Conservation (phyloP, 192 early-diverging fungal genomes). For the Chytriomyces confervae region DNA sequence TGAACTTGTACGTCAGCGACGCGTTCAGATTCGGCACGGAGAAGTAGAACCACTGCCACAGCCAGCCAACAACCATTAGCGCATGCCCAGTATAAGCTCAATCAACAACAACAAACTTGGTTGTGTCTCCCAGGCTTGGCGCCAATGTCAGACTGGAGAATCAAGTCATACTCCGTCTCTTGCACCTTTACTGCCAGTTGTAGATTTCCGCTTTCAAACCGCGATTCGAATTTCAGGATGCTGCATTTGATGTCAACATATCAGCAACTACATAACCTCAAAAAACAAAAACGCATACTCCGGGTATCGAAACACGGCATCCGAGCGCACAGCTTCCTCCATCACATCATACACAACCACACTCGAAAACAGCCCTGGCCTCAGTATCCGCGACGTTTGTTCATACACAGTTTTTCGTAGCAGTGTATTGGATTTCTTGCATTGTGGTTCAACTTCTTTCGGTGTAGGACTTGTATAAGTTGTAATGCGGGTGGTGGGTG, state of each 20-base stretch:
- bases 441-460: slow-evolving; percentile 34
- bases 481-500: not conserved
- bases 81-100: slow-evolving; percentile 3
- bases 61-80: not conserved
- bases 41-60: slow-evolving; percentile 62
- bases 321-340: slow-evolving; percentile 40
- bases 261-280: not conserved
- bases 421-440: slow-evolving; percentile 25
- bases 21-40: slow-evolving; percentile 45
- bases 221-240: slow-evolving; percentile 55
- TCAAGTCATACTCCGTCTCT: slow-evolving; percentile 54
- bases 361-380: slow-evolving; percentile 33
- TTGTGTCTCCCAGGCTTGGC: slow-evolving; percentile 57
- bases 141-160: slow-evolving; percentile 60
- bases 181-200: slow-evolving; percentile 58
- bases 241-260: slow-evolving; percentile 8
- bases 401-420: slow-evolving; percentile 56
- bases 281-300: slow-evolving; percentile 20
- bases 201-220: slow-evolving; percentile 64
- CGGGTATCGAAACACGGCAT: not conserved
- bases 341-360: slow-evolving; percentile 56
- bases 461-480: slow-evolving; percentile 30
- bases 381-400: slow-evolving; percentile 52
- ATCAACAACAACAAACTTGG: slow-evolving; percentile 44
- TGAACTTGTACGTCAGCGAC: slow-evolving; percentile 53